These are phyloP conservation scores for Grigorovia transvaalensis DNA, from an alignment of 805 yeast genomes.

Conservation along the genomic window DNA sequence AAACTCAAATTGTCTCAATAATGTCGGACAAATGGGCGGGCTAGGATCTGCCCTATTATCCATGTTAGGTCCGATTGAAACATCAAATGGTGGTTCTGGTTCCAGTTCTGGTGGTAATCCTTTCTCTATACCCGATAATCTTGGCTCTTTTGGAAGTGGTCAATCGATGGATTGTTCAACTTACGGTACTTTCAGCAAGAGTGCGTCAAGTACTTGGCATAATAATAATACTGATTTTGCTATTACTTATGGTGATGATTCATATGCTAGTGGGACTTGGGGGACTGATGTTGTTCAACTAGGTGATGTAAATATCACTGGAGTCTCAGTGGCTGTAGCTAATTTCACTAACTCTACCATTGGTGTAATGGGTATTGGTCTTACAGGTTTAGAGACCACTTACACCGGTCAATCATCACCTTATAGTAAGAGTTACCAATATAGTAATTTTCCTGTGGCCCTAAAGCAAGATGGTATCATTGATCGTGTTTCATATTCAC, in stretches of 20 bases:
- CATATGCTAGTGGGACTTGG: conserved; percentile 41
- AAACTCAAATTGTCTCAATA: not conserved
- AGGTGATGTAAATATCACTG: conserved; percentile 41
- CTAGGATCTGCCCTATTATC: not conserved
- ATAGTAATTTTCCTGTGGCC: conserved; percentile 12
- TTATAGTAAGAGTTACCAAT: conserved; percentile 2
- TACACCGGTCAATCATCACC: conserved; percentile 21
- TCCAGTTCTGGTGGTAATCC: not conserved
- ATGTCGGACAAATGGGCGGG: not conserved
- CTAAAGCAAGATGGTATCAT: conserved; percentile 29
- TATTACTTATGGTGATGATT: conserved; percentile 42
- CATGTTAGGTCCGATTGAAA: conserved; percentile 24
- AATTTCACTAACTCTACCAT: conserved; percentile 27
- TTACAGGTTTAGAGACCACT: conserved; percentile 56
- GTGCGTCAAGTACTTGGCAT: conserved; percentile 27
- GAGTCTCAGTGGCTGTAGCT: conserved; percentile 21
- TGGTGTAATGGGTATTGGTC: conserved; percentile 42
- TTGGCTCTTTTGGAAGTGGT: not conserved
- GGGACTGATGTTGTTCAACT: conserved; percentile 34
- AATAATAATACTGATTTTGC: conserved; percentile 29
- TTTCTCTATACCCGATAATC: not conserved
- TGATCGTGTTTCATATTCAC: conserved; percentile 28
- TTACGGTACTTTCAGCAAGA: conserved; percentile 32
- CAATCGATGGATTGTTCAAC: conserved; percentile 24
- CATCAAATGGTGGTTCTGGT: conserved; percentile 27